A percentile compares a stretch with the other conserved stretches of the same genome.
Evolutionary conservation across 371 early-diverging fungal genomes (phyloP).

Genomic region (Entomophthora muscae): DNA sequence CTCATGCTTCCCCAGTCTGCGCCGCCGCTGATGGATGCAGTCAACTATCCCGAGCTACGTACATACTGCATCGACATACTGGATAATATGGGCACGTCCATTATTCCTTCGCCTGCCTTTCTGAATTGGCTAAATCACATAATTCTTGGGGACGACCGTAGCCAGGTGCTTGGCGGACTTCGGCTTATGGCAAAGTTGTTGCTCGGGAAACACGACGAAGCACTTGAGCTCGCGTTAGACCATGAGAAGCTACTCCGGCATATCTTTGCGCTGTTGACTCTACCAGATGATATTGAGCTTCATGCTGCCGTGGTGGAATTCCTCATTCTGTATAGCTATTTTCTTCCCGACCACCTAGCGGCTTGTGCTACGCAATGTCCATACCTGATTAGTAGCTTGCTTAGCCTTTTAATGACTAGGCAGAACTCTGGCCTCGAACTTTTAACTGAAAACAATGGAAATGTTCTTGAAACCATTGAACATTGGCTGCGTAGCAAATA

Average conservation of each 20-base stretch:
- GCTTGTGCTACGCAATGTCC: background rate
- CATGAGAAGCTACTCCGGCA: background rate
- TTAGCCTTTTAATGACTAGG: background rate
- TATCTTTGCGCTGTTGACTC: background rate
- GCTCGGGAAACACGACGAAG: background rate
- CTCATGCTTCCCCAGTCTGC: background rate
- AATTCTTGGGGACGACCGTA: background rate
- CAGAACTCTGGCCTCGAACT: background rate
- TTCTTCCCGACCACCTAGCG: background rate
- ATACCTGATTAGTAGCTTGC: background rate
- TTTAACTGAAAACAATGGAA: background rate
- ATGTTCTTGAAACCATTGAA: background rate
- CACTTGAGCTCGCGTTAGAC: background rate
- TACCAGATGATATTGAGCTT: background rate
- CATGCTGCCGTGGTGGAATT: background rate
- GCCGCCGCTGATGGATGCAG: background rate
- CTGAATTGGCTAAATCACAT: background rate
- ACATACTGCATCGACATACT: background rate
- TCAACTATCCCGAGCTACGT: background rate
- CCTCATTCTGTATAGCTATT: background rate
- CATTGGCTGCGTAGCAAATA: background rate
- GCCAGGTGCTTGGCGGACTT: background rate
- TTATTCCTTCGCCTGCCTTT: background rate
- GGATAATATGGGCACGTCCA: background rate
- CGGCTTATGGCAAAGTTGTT: background rate